Conservation (phyloP, 2,329 filamentous ascomycete species). For the Fusarium globosum region DNA sequence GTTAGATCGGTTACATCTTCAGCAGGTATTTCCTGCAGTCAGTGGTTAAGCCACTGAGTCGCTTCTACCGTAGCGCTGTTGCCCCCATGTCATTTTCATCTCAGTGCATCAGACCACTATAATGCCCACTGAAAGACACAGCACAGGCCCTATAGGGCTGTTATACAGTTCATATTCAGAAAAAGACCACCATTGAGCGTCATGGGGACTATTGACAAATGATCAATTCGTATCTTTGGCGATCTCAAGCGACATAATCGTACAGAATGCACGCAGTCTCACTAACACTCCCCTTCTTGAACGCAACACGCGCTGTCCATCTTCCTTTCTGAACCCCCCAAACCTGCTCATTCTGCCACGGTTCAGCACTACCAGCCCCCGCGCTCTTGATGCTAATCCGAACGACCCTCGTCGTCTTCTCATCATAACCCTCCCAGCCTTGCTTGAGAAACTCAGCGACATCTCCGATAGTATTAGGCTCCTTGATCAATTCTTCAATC, state of each 20-base stretch:
- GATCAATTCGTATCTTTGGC: neutral
- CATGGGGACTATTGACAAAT: too few relatives aligned
- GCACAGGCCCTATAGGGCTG: neutral
- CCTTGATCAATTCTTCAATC: neutral
- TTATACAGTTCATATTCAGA: neutral
- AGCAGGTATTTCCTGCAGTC: neutral
- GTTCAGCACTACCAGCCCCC: neutral
- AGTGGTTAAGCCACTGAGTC: neutral
- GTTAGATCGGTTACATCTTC: neutral
- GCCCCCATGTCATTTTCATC: too few relatives aligned
- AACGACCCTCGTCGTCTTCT: neutral
- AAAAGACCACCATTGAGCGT: neutral
- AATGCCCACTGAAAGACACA: neutral
- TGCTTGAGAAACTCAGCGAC: neutral
- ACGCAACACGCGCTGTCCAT: neutral
- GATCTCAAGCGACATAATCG: neutral
- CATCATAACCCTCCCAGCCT: neutral
- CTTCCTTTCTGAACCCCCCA: neutral
- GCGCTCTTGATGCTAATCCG: neutral
- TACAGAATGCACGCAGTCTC: neutral
- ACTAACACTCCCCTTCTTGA: neutral
- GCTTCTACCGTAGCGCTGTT: neutral
- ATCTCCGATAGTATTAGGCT: neutral
- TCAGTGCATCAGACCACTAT: neutral
- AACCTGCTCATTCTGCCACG: neutral